These are phyloP conservation scores for Alternaria triticina DNA, from an alignment of 2,329 filamentous ascomycete genomes.

Conservation along the genomic window DNA sequence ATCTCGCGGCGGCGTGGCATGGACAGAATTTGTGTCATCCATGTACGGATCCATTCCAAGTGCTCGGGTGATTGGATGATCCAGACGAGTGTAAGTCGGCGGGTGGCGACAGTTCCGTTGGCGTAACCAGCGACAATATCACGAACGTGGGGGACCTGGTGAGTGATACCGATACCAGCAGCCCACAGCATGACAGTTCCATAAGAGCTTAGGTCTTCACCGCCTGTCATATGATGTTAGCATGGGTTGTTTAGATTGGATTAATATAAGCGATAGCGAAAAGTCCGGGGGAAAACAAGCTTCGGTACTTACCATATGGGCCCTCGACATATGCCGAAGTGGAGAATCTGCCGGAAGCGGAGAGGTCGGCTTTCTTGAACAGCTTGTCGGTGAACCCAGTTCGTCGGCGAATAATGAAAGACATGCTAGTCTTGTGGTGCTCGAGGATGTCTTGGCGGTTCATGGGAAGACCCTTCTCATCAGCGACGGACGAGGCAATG, in stretches of 20 bases:
- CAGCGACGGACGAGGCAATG: slow-evolving; percentile 26
- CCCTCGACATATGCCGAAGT: slow-evolving; percentile 83
- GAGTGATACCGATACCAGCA: slow-evolving; percentile 92
- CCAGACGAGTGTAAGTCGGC: slow-evolving; percentile 86
- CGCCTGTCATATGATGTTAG: slow-evolving; percentile 55
- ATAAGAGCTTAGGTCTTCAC: slow-evolving; percentile 88
- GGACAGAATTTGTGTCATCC: slow-evolving; percentile 83
- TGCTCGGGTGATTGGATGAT: slow-evolving; percentile 88
- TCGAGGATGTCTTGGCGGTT: slow-evolving; percentile 59
- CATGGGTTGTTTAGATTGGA: slow-evolving; percentile 22
- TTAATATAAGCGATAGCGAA: slow-evolving; percentile 34
- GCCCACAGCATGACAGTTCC: slow-evolving; percentile 91
- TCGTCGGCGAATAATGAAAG: slow-evolving; percentile 85
- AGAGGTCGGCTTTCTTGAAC: slow-evolving; percentile 69
- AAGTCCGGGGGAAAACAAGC: slow-evolving; percentile 33
- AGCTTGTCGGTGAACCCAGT: slow-evolving; percentile 87
- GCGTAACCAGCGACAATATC: slow-evolving; percentile 64
- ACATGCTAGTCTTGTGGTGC: slow-evolving; percentile 65
- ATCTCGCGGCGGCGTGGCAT: slow-evolving; percentile 83
- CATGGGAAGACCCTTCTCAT: slow-evolving; percentile 57
- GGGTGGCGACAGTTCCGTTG: slow-evolving; percentile 78
- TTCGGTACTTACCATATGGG: slow-evolving; percentile 67
- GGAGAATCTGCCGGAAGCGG: slow-evolving; percentile 62
- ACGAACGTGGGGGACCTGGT: slow-evolving; percentile 87
- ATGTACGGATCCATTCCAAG: slow-evolving; percentile 91